phyloP scores from a whole-genome alignment of 192 early-diverging fungal genomes.

The Entrophospora sp. region DNA sequence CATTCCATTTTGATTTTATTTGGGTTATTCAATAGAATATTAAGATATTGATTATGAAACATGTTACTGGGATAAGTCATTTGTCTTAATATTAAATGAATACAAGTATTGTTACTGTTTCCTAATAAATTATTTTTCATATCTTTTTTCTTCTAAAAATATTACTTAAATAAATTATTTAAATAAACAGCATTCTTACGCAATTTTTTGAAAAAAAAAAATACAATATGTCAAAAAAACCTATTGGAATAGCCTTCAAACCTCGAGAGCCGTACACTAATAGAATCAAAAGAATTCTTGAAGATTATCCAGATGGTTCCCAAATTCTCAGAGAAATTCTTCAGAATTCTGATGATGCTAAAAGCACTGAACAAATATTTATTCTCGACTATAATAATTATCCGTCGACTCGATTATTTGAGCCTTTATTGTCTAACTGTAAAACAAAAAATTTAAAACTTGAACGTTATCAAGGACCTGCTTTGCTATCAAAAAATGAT shows the following conservation, averaged over 20 bases:
- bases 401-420: background rate
- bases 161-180: no score
- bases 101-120: no score
- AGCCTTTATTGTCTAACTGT: background rate
- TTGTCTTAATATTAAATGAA: no score
- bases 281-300: constrained; percentile 25
- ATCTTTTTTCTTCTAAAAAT: no score
- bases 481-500: constrained; percentile 19
- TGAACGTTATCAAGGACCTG: constrained; percentile 21
- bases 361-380: background rate
- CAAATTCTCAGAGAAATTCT: constrained; percentile 35
- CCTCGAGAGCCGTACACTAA: constrained; percentile 23
- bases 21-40: no score
- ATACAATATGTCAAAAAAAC: no score
- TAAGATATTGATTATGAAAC: no score
- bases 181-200: no score
- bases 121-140: no score
- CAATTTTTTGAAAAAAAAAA: no score
- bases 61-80: no score
- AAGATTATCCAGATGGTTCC: constrained; percentile 35
- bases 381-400: background rate
- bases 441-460: background rate
- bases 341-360: constrained; percentile 28
- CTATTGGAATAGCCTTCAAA: background rate
- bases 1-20: no score